Percentiles rank a stretch among this genome's conserved stretches.
Evolutionary conservation across 2,329 filamentous ascomycete genomes (phyloP).

Genomic region (Sporothrix euskadiensis): DNA sequence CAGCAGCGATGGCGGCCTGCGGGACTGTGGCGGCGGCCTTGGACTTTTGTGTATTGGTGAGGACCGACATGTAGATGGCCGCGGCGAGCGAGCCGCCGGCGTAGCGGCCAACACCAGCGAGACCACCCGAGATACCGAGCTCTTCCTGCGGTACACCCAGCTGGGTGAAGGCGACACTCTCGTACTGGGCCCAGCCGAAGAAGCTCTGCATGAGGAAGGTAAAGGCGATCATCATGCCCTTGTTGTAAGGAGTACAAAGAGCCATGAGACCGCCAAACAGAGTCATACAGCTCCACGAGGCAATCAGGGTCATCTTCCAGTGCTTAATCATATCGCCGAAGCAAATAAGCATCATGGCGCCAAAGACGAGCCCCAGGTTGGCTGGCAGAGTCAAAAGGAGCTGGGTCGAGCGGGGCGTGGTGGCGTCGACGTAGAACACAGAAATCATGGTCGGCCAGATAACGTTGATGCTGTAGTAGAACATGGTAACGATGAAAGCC

Average conservation of each 20-base stretch:
- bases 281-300: conserved; percentile 47
- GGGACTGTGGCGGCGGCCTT: conserved; percentile 19
- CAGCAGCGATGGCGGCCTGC: conserved; percentile 21
- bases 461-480: conserved; percentile 45
- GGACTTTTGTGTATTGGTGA: conserved; percentile 26
- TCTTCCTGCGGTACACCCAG: conserved; percentile 39
- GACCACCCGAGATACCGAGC: conserved; percentile 26
- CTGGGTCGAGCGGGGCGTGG: conserved; percentile 33
- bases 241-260: conserved; percentile 45
- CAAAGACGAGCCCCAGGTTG: conserved; percentile 48
- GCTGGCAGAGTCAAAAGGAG: conserved; percentile 45
- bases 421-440: conserved; percentile 38
- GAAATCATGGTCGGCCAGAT: conserved; percentile 49
- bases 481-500: conserved; percentile 26
- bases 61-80: conserved; percentile 24
- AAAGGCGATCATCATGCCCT: conserved; percentile 50
- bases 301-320: conserved; percentile 51
- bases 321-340: conserved; percentile 47
- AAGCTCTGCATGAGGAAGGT: conserved; percentile 42
- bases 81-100: conserved; percentile 26
- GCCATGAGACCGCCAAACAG: conserved; percentile 49
- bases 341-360: conserved; percentile 44
- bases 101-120: conserved; percentile 25
- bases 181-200: conserved; percentile 30
- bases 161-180: conserved; percentile 38